These are phyloP conservation scores for Pleurostoma richardsiae DNA, from an alignment of 2,329 filamentous ascomycete genomes.

Conservation along the genomic window DNA sequence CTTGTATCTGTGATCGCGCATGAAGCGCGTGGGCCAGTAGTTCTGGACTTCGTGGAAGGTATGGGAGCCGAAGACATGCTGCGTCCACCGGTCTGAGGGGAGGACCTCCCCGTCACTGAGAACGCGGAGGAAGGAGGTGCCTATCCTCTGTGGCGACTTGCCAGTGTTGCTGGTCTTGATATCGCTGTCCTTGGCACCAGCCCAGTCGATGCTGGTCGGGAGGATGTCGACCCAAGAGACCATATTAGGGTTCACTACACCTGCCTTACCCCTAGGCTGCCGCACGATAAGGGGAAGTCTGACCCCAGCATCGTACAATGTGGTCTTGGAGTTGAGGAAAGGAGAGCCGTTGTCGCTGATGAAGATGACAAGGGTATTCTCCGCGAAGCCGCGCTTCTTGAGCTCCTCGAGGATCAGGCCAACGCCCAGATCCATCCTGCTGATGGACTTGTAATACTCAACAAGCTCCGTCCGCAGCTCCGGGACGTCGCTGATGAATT, in stretches of 20 bases:
- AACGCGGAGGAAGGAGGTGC: slow-evolving; percentile 32
- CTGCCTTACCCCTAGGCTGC: slow-evolving; percentile 20
- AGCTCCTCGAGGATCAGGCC: slow-evolving; percentile 31
- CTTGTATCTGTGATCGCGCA: slow-evolving; percentile 37
- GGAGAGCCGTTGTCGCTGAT: slow-evolving; percentile 43
- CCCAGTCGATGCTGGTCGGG: slow-evolving; percentile 37
- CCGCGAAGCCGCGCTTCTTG: slow-evolving; percentile 18
- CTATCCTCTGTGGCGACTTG: slow-evolving; percentile 13
- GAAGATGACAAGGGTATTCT: slow-evolving; percentile 38
- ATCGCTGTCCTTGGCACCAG: slow-evolving; percentile 7
- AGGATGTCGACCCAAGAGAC: slow-evolving; percentile 40
- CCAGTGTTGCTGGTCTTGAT: not conserved
- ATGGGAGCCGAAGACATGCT: slow-evolving; percentile 41
- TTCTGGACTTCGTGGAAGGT: slow-evolving; percentile 46
- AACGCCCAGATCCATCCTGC: slow-evolving; percentile 34
- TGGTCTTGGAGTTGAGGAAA: slow-evolving; percentile 47
- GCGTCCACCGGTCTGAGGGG: slow-evolving; percentile 15
- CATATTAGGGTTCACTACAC: slow-evolving; percentile 32
- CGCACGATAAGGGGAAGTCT: slow-evolving; percentile 35
- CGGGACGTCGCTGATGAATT: slow-evolving; percentile 32
- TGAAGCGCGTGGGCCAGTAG: slow-evolving; percentile 43
- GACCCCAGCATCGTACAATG: slow-evolving; percentile 41
- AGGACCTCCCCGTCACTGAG: slow-evolving; percentile 13
- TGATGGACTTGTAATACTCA: slow-evolving; percentile 35
- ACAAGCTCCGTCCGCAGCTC: slow-evolving; percentile 33